Base-by-base conservation (phyloP, 345 rosid genomes). In the Isatis tinctoria region DNA sequence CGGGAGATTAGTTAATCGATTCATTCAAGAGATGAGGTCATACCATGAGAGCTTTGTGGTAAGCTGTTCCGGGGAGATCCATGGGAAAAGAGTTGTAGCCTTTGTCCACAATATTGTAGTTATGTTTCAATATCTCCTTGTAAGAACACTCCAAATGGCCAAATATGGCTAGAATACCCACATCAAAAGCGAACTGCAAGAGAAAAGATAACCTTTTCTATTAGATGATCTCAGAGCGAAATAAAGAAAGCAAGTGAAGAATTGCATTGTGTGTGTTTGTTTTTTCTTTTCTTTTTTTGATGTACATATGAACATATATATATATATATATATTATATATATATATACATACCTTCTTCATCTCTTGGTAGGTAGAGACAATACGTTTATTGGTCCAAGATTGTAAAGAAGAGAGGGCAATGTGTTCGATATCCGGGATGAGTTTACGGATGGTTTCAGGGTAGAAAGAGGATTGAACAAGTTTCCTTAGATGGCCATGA, bases 41-140 rank as follows among this genome's bases (percentile, higher is more conserved):
- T 85, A 93, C 98, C 86, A 72, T 56, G 68, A 86, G 74, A 35
- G 98, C 92, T 77, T 84, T 83, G 80, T 78, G 85, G 68, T 89
- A 88, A 60, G 85, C 73, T 18, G 92, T 87, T 65, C 98, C 93
- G 4, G 93, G 96, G 59, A 93, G 47, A 52, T 35, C 84, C 48
- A 84, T 80, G 20, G 97, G 93, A 59, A 93, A 83, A 77, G 89
- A 90, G 79, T 93, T 93, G 84, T 93, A 93, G 22, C 96, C 98
- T 83, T 87, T 87, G 13, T 93, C 90, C 47, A 93, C 80, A 39
- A 86, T 83, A 58, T 52, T 51, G 79, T 90, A 93, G 65, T 89
- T 90, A 61, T 75, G 72, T 72, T 81, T 84, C 48, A 93, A 79
- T 53, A 76, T 74, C 69, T 86, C 86, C 73, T 67, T 85, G 61